phyloP scores from a whole-genome alignment of 768 basidiomycete species.

The Astraeus odoratus region DNA sequence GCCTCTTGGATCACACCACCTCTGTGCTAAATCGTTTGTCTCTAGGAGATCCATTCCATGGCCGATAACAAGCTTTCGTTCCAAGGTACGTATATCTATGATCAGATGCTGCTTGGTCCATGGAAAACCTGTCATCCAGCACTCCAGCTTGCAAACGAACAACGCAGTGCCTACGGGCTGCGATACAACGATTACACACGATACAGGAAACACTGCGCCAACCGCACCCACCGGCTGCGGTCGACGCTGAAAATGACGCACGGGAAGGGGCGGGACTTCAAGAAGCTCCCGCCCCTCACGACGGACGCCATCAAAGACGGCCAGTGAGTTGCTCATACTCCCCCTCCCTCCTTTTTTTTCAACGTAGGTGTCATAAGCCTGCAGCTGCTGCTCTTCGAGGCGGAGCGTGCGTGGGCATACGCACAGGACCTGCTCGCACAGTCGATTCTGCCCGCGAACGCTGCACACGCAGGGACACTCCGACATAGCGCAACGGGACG shows the following conservation, averaged over 20 bases:
- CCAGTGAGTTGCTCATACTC: slow-evolving; percentile 53
- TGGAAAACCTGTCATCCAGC: slow-evolving; percentile 39
- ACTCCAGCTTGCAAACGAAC: slow-evolving; percentile 77
- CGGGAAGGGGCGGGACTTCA: slow-evolving; percentile 87
- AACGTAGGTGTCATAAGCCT: slow-evolving; percentile 40
- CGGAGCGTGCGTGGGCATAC: slow-evolving; percentile 89
- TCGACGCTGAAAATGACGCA: slow-evolving; percentile 81
- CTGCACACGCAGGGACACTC: slow-evolving; percentile 46
- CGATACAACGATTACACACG: slow-evolving; percentile 84
- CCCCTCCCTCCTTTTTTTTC: too few species aligned
- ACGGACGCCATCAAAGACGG: slow-evolving; percentile 72
- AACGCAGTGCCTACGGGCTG: slow-evolving; percentile 85
- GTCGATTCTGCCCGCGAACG: slow-evolving; percentile 45
- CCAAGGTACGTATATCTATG: slow-evolving; percentile 30
- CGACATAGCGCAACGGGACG: slow-evolving; percentile 73
- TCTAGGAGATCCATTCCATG: too few species aligned
- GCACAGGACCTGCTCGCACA: slow-evolving; percentile 67
- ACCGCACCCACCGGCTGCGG: slow-evolving; percentile 82
- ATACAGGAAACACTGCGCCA: slow-evolving; percentile 92
- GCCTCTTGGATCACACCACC: too few species aligned
- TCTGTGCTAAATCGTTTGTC: not conserved
- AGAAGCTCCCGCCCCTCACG: slow-evolving; percentile 64
- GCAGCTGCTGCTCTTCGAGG: slow-evolving; percentile 80
- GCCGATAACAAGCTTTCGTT: slow-evolving; percentile 28
- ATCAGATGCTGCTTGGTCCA: not conserved